Evolutionary conservation across 208 protist species (phyloP), one percentile per base, ranked within the genome.

Genomic region (Leishmania tropica): DNA sequence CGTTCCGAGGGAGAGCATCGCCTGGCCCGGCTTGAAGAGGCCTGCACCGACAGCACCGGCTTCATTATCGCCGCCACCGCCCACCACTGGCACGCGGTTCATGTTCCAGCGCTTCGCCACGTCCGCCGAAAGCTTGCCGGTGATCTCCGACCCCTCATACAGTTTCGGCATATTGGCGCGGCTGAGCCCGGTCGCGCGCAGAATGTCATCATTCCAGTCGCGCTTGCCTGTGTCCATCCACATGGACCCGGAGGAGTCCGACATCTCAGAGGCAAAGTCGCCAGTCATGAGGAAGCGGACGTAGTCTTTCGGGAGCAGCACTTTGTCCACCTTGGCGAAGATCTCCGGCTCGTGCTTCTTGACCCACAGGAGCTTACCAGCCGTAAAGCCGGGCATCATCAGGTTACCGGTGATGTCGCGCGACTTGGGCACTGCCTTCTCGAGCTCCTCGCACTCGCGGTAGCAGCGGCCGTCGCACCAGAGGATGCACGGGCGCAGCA

Each of bases 341-440:
- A 93, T 80, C 70, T 92, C 84, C 47, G 91, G 90, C 84, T 94
- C 89, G 72, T 96, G 84, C 74, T 92, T 87, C 80, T 87, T 87
- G 53, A 96, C 90, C 93, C 91, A 95, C 19, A 96, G 87, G 31
- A 92, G 85, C 83, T 96, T 94, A 40, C 93, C 93, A 28, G 93
- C 90, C 47, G 91, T 94, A 85, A 96, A 96, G 83, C 93, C 93
- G 60, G 91, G 93, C 89, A 95, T 95, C 83, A 94, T 95, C n/a
- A 94, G 73, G 80, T 95, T 95, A 60, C 91, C 93, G 1, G 93
- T 95, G 80, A 89, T 94, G 40, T 88, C 74, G 76, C 91, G 83
- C 58, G 85, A 91, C 65, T 81, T 76, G 31, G 88, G 89, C 45
- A 96, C 93, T 17, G 76, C 76, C 75, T 83, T 76, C 86, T 94